Conservation (phyloP, 306 rosid genomes). For the Prunus salicina region DNA sequence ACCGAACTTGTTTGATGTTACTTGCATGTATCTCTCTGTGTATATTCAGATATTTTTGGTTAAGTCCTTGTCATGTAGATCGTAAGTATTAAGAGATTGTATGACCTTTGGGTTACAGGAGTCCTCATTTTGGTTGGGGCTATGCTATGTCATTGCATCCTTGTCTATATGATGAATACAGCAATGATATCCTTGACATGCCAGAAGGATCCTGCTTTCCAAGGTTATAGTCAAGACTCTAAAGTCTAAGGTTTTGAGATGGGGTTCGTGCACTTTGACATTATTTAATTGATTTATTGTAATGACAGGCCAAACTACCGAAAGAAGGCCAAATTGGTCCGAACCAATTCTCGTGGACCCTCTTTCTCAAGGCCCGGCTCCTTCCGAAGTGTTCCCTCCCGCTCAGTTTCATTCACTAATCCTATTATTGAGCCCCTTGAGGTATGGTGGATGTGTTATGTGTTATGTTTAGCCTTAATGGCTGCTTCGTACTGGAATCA, state of each 20-base stretch:
- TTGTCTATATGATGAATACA: constrained; percentile 90
- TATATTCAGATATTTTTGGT: not conserved
- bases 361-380: constrained; percentile 59
- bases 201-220: constrained; percentile 94
- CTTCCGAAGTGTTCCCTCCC: constrained; percentile 48
- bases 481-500: not conserved
- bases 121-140: constrained; percentile 65
- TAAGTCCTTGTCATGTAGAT: not conserved
- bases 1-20: not conserved
- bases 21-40: not conserved
- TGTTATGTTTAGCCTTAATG: not conserved
- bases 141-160: constrained; percentile 65
- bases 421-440: constrained; percentile 57
- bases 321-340: constrained; percentile 26
- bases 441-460: constrained; percentile 40
- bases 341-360: constrained; percentile 22
- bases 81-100: constrained; percentile 12
- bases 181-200: constrained; percentile 93
- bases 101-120: constrained; percentile 60
- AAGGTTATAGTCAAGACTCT: constrained; percentile 50
- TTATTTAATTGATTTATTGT: constrained; percentile 21
- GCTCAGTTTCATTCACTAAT: constrained; percentile 47
- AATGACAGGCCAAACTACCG: constrained; percentile 57
- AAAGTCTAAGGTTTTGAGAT: constrained; percentile 10
- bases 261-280: not conserved